Evolutionary conservation across 257 asterid genomes (phyloP), one percentile per base, ranked within the genome.

Genomic region (Misopates orontium): DNA sequence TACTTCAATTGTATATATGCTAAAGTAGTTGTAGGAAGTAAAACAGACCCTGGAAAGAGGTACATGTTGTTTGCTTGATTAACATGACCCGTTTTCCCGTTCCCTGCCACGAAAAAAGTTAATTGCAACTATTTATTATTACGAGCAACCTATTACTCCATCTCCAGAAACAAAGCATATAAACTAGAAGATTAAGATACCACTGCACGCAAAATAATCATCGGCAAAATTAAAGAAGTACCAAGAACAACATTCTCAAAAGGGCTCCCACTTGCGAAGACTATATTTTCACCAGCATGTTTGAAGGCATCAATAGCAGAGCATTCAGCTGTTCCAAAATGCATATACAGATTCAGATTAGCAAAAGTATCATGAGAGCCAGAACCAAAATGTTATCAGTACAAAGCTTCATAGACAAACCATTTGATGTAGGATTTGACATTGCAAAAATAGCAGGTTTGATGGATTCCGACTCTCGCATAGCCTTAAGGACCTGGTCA

Each of bases 1-100:
- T 40, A 40, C 18, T 45, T 2, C 9, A 13, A 45, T 45, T 13
- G 48, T 52, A 20, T 5, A 52, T 17, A 51, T 56, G 22, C 31
- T 25, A 40, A 64, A 62, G 56, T 10, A 64, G 41, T 64, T 10
- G 24, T 23, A 53, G 62, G 71, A 68, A 69, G 61, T 61, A 70
- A 40, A 74, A 86, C 96, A 28, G 51, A 94, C 99, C 99, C 99
- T 1, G 98, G 98, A 75, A 94, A 94, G 53, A 94, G 90, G 82
- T 94, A 94, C 99, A 94, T 90, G 73, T 94, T 94, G 73, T 94
- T 94, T 58, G 99, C 99, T 86, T 94, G 99, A 80, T 94, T 94
- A 70, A 90, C 99, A 69, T 88, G 88, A 32, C 96, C 96, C 45
- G 71, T 74, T 79, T 81, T 88, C 58, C 96, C 99, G 60, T 79